Evolutionary conservation across 2,329 filamentous ascomycete species (phyloP), one percentile per base, ranked within the genome.

Genomic region (Penicillium sp.): DNA sequence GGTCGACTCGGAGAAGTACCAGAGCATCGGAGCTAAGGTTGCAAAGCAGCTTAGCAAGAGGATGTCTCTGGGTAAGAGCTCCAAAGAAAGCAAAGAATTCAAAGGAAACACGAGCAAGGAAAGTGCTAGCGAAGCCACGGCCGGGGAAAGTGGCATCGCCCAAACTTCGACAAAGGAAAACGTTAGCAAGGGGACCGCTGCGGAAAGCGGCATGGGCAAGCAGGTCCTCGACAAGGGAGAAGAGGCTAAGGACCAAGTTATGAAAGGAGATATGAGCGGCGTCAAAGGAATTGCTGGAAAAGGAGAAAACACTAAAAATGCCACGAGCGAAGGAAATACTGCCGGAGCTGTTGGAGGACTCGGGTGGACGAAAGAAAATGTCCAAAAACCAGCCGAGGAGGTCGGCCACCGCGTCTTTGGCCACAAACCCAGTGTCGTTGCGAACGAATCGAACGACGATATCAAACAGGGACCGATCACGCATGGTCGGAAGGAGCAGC

Each of bases 381-480:
- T 52, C 11, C 40, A 40, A 28, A 44, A 50, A 35, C 53, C 36
- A 35, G 40, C 40, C 5, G 47, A 58, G 18, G 44, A 55, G 4
- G 18, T 51, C 8, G 52, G 50, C 10, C 10, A 30, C 6, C 47
- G 50, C 24, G 43, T 49, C 24, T 56, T 51, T 33, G 50, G 50
- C 16, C 31, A 36, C 20, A 51, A 31, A 24, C 24, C 43, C 7
- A 54, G 52, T 22, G 28, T 54, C 11, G 48, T 27, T n/a, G 18
- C 38, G 5, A 28, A 31, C n/a, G 45, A 51, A 22, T 41, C 35
- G 22, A 63, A 63, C 14, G 41, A 54, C n/a, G 61, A 63, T 41
- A 63, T 63, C 22, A 50, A 46, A 30, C 62, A 47, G 18, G 61
- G 61, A 3, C 61, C 60, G 13, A 59, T 62, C 20, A 56, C 54